These are phyloP conservation scores for Lactarius hatsudake DNA, from an alignment of 768 basidiomycete species.

Conservation along the genomic window DNA sequence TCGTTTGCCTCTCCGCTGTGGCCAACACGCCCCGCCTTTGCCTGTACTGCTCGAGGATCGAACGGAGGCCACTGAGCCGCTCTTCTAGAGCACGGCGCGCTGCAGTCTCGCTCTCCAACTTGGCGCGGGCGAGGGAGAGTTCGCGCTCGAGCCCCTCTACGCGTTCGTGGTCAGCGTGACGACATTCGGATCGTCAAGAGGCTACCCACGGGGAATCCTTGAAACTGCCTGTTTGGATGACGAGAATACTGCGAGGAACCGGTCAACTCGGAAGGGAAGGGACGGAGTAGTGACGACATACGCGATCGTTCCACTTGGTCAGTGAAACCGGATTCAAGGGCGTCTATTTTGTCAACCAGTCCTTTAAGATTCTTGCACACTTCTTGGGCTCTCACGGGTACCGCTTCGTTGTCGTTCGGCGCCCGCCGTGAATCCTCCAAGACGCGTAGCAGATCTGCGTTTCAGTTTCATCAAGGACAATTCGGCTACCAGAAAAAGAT, in stretches of 20 bases:
- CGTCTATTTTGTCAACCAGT: slow-evolving; percentile 73
- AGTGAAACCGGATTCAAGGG: slow-evolving; percentile 75
- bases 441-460: slow-evolving; percentile 54
- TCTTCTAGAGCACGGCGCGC: slow-evolving; percentile 61
- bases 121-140: slow-evolving; percentile 55
- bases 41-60: slow-evolving; percentile 53
- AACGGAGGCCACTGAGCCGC: slow-evolving; percentile 52
- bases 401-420: slow-evolving; percentile 41
- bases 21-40: slow-evolving; percentile 54
- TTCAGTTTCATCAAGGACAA: not conserved
- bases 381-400: slow-evolving; percentile 55
- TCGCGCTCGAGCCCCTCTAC: slow-evolving; percentile 60
- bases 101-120: slow-evolving; percentile 57
- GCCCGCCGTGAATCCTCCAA: slow-evolving; percentile 61
- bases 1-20: slow-evolving; percentile 57
- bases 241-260: slow-evolving; percentile 55
- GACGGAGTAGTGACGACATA: slow-evolving; percentile 37
- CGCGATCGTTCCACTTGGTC: slow-evolving; percentile 78
- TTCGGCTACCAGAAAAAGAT: not conserved
- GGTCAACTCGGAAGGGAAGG: slow-evolving; percentile 9
- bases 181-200: not conserved
- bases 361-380: slow-evolving; percentile 62
- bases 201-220: slow-evolving; percentile 62
- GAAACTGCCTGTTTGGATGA: slow-evolving; percentile 65
- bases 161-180: slow-evolving; percentile 42